Evolutionary conservation across 345 rosid genomes (phyloP).

Genomic region (Toxicodendron radicans): DNA sequence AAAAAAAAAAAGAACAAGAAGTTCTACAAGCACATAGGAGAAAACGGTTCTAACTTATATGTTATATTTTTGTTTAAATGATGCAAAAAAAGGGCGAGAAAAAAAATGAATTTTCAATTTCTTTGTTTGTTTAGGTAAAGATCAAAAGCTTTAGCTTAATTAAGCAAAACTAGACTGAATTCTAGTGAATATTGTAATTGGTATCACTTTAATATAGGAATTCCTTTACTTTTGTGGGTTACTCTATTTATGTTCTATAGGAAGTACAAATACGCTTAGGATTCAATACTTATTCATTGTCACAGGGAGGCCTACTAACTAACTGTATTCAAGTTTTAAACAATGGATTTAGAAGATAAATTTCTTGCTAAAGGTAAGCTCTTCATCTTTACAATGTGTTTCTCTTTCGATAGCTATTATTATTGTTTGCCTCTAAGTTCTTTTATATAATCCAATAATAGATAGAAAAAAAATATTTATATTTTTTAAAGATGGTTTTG

Average conservation of each 20-base stretch:
- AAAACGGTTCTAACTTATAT: not conserved
- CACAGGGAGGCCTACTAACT: conserved; percentile 33
- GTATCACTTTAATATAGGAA: not conserved
- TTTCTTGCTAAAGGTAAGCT: conserved; percentile 46
- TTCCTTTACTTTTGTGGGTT: not conserved
- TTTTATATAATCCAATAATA: not conserved
- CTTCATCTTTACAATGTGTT: conserved; percentile 18
- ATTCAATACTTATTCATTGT: conserved; percentile 14
- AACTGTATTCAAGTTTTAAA: conserved; percentile 19
- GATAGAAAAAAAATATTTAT: not conserved
- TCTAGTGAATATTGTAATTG: not conserved
- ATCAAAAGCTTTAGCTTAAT: not conserved
- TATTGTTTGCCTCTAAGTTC: not conserved
- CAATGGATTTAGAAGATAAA: conserved; percentile 58
- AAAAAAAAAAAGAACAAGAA: not conserved
- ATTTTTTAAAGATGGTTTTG: not conserved
- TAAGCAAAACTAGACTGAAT: not conserved
- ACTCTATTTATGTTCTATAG: conserved; percentile 4
- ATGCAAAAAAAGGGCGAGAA: not conserved
- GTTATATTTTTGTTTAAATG: not conserved
- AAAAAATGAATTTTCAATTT: not conserved
- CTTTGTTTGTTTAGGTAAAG: not conserved
- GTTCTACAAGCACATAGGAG: not conserved
- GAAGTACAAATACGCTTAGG: conserved; percentile 7
- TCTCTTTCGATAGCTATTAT: not conserved